Percentiles rank a stretch among this genome's conserved stretches.
Conservation (phyloP, 2,329 filamentous ascomycete genomes). For the Alternaria sp. region DNA sequence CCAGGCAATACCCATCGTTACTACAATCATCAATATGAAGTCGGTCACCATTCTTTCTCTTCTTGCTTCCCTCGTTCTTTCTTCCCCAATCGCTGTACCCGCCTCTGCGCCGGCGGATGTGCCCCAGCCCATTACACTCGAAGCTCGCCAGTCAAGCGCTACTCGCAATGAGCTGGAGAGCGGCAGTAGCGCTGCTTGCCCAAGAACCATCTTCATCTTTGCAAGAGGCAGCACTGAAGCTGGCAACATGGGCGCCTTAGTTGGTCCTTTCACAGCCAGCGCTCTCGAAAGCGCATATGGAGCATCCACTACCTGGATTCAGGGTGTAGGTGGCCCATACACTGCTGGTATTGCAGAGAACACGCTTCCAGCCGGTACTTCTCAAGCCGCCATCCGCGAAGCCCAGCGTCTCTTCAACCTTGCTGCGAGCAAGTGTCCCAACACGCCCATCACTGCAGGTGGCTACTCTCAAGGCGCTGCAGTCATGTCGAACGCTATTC, state of each 20-base stretch:
- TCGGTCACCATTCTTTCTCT: slow-evolving; percentile 4
- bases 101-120: not conserved
- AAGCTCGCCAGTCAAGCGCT: slow-evolving; percentile 7
- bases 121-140: not conserved
- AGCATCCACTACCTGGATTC: slow-evolving; percentile 22
- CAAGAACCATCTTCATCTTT: slow-evolving; percentile 27
- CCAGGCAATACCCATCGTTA: not conserved
- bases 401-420: slow-evolving; percentile 42
- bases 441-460: slow-evolving; percentile 44
- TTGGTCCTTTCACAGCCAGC: slow-evolving; percentile 12
- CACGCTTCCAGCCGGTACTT: slow-evolving; percentile 36
- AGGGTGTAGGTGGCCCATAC: slow-evolving; percentile 42
- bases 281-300: slow-evolving; percentile 16
- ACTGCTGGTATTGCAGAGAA: slow-evolving; percentile 43
- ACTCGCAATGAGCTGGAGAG: slow-evolving; percentile 22
- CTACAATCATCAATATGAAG: slow-evolving; percentile 2
- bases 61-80: not conserved
- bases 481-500: slow-evolving; percentile 41
- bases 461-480: slow-evolving; percentile 51
- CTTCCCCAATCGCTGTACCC: slow-evolving; percentile 2
- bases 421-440: slow-evolving; percentile 46
- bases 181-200: slow-evolving; percentile 19
- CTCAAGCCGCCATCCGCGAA: slow-evolving; percentile 35
- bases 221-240: slow-evolving; percentile 23
- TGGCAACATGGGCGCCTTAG: slow-evolving; percentile 22